Percentiles rank a stretch among this genome's conserved stretches.
Conservation (phyloP, 2,329 filamentous ascomycete genomes). For the Calonectria fujianensis region DNA sequence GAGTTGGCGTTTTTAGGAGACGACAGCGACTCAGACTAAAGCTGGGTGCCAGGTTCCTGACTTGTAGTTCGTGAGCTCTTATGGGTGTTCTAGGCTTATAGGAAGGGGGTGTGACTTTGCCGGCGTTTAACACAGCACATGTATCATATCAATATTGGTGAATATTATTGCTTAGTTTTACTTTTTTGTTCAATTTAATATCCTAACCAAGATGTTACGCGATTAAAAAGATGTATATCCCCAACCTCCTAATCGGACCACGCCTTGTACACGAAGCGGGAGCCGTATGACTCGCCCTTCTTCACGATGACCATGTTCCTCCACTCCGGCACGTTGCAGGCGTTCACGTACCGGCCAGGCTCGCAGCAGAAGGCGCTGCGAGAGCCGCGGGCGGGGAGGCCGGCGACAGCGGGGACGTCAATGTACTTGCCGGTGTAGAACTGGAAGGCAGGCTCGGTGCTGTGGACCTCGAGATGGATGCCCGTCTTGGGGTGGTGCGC, state of each 20-base stretch:
- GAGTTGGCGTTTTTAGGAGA: conserved; percentile 81
- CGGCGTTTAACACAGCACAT: conserved; percentile 1
- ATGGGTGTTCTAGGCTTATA: conserved; percentile 3
- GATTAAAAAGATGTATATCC: neutral
- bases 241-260: conserved; percentile 81
- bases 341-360: conserved; percentile 93
- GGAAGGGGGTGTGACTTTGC: neutral
- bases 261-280: conserved; percentile 86
- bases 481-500: conserved; percentile 84
- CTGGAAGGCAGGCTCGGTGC: conserved; percentile 97
- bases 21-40: conserved; percentile 79
- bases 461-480: conserved; percentile 89
- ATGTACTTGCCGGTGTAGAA: conserved; percentile 95
- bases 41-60: neutral
- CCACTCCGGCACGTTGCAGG: conserved; percentile 88
- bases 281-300: conserved; percentile 89
- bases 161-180: conserved; percentile 13
- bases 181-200: conserved; percentile 14
- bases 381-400: conserved; percentile 77
- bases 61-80: conserved; percentile 28
- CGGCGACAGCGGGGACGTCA: conserved; percentile 81
- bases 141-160: conserved; percentile 24
- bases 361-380: conserved; percentile 93
- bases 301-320: conserved; percentile 85
- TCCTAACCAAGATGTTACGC: neutral